phyloP scores from a whole-genome alignment of 768 basidiomycete species.

The Suillus lakei region DNA sequence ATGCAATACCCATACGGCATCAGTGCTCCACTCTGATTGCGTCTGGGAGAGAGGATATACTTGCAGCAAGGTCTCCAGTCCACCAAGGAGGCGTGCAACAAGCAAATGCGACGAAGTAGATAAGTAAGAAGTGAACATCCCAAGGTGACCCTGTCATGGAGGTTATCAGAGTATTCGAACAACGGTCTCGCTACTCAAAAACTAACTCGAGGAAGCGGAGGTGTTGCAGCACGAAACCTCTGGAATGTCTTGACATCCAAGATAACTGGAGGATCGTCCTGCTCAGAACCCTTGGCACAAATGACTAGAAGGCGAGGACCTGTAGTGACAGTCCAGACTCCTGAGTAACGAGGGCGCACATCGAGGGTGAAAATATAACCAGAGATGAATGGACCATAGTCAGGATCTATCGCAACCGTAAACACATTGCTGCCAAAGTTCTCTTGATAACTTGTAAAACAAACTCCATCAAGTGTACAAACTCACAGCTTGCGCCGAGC shows the following conservation, averaged over 20 bases:
- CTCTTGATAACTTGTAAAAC: background rate
- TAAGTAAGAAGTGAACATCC: constrained; percentile 6
- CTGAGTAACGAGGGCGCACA: constrained; percentile 1
- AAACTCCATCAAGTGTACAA: background rate
- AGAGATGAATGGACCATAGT: background rate
- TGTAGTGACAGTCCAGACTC: constrained; percentile 2
- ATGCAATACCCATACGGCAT: background rate
- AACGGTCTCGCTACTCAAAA: background rate
- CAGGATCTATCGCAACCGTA: background rate
- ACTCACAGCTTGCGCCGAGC: constrained; percentile 9
- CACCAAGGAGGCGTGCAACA: constrained; percentile 8
- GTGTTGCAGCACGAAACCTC: background rate
- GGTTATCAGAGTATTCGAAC: background rate
- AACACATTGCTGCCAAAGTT: constrained; percentile 4
- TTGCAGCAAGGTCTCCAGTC: background rate
- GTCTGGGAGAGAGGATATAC: background rate
- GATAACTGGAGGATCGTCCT: constrained; percentile 3
- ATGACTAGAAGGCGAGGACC: constrained; percentile 13
- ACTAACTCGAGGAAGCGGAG: constrained; percentile 1
- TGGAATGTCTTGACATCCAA: constrained; percentile 11
- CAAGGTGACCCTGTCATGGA: background rate
- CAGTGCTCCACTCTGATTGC: background rate
- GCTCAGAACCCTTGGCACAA: background rate
- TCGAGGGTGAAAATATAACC: constrained; percentile 8
- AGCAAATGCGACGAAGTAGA: constrained; percentile 10